Evolutionary conservation across 2,329 filamentous ascomycete genomes (phyloP), one percentile per base, ranked within the genome.

Genomic region (Cryphonectria parasitica): DNA sequence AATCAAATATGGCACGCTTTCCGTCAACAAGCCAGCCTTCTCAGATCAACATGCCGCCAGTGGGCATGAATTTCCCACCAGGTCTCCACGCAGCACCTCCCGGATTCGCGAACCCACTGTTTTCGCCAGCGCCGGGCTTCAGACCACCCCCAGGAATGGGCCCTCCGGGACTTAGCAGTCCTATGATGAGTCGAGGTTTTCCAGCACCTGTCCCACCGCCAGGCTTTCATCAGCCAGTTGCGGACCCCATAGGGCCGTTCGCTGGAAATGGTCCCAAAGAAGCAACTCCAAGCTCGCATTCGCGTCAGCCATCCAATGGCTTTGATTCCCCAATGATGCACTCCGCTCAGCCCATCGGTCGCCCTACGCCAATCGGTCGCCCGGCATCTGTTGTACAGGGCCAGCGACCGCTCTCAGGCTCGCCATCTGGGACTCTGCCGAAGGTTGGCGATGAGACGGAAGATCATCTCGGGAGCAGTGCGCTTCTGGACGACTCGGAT

Each of bases 401-500:
- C 19, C 85, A 85, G 61, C 82, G 83, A 65, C 76, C 76, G 64
- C 70, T 76, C 71, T 73, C 73, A 73, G 73, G 74, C 2, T 71
- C 73, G 25, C 77, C 77, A 1, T 73, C 76, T 11, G 71, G 69
- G 13, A 41, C 68, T 63, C 77, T 79, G 1, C 84, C 86, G 36
- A 82, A 83, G 39, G 90, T 91, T 69, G 83, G 94, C 28, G 93
- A 95, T 69, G 89, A 93, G 64, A 82, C 92, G 68, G 91, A 90
- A 73, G 88, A 91, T 72, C 94, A 96, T 75, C 86, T 99, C 36
- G 96, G 96, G 17, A 98, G 95, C 80, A 95, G 94, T 76, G 96
- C 95, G 17, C 84, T 99, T 17, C 84, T 98, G 63, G 91, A 91
- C 72, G 94, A 97, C 77, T 90, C 80, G 76, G 93, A 84, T 81